phyloP scores from a whole-genome alignment of 2,329 filamentous ascomycete species.

The Gaeumannomyces tritici region DNA sequence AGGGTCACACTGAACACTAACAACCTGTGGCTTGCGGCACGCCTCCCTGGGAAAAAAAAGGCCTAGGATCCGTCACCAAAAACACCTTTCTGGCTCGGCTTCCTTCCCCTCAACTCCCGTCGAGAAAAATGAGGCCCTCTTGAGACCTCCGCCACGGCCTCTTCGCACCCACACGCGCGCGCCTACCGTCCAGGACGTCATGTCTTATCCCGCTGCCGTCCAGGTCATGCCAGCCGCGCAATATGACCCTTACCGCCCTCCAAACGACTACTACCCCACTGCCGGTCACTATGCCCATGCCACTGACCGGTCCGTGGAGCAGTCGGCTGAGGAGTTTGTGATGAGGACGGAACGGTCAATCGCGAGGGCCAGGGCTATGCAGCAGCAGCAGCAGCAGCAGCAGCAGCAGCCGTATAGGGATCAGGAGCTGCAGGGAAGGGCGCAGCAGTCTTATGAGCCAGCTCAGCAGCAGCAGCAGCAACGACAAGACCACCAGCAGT shows the following conservation, averaged over 20 bases:
- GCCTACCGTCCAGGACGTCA: not conserved
- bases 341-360: conserved; percentile 15
- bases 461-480: not conserved
- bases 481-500: not conserved
- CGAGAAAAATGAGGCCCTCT: conserved; percentile 2
- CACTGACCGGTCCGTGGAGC: conserved; percentile 12
- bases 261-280: not conserved
- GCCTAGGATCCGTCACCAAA: not conserved
- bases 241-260: not conserved
- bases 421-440: not conserved
- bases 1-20: not conserved
- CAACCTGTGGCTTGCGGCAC: not conserved
- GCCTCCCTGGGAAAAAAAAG: not conserved
- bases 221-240: not conserved
- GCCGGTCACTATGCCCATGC: not conserved
- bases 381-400: not conserved
- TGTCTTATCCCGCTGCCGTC: not conserved
- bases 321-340: conserved; percentile 15
- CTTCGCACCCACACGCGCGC: conserved; percentile 7
- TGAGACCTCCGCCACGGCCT: conserved; percentile 10
- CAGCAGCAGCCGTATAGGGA: not conserved
- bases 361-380: conserved; percentile 6
- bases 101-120: conserved; percentile 1
- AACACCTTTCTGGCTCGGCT: conserved; percentile 5
- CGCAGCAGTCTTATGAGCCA: not conserved